Evolutionary conservation across 2,329 filamentous ascomycete species (phyloP).

Genomic region (Lachnellula cervina): DNA sequence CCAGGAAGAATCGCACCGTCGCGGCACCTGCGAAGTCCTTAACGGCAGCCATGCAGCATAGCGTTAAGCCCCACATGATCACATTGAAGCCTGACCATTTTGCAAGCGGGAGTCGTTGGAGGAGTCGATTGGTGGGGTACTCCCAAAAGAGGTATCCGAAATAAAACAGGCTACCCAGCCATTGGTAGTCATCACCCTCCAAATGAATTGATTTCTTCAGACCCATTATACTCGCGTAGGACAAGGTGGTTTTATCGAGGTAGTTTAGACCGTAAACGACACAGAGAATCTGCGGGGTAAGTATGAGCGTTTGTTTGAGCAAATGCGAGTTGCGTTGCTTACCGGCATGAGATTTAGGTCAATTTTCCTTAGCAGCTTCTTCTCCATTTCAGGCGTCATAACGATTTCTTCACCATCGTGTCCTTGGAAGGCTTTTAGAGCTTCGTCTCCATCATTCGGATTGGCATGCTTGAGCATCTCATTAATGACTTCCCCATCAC

Average conservation of each 20-base stretch:
- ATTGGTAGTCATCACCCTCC: constrained; percentile 38
- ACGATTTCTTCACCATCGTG: constrained; percentile 34
- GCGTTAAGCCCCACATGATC: constrained; percentile 54
- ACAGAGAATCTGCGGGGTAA: constrained; percentile 42
- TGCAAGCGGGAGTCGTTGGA: constrained; percentile 54
- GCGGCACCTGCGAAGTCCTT: constrained; percentile 56
- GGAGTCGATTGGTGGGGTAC: constrained; percentile 30
- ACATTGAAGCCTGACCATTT: constrained; percentile 60
- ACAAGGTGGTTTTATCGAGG: constrained; percentile 44
- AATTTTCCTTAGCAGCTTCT: constrained; percentile 40
- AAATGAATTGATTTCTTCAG: constrained; percentile 40
- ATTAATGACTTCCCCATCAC: constrained; percentile 18
- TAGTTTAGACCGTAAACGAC: constrained; percentile 55
- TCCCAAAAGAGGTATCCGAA: constrained; percentile 35
- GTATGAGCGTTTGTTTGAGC: background rate
- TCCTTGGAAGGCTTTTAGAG: constrained; percentile 37
- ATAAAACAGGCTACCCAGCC: constrained; percentile 45
- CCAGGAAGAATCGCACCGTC: constrained; percentile 62
- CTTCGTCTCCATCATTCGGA: constrained; percentile 39
- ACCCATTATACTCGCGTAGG: constrained; percentile 47
- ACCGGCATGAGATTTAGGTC: constrained; percentile 42
- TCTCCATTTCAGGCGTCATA: constrained; percentile 38
- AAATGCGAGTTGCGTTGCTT: background rate
- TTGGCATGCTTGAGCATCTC: constrained; percentile 33
- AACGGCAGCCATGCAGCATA: constrained; percentile 59